phyloP scores from a whole-genome alignment of 2,329 filamentous ascomycete genomes.

The Dactylellina parvicollis region DNA sequence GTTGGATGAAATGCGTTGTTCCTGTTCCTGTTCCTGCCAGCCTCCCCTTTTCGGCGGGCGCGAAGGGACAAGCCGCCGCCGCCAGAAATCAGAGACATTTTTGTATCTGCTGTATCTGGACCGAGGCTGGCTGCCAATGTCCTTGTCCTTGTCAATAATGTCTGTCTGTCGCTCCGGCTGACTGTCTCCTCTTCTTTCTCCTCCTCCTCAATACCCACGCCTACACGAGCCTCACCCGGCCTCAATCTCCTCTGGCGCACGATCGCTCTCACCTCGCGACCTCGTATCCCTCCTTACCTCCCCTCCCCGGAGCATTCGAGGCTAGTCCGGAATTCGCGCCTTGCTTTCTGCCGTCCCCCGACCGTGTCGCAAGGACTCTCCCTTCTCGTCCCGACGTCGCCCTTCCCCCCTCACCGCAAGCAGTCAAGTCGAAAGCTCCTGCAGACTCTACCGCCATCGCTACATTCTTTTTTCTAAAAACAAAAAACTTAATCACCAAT shows the following conservation, averaged over 20 bases:
- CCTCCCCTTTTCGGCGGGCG: conserved; percentile 48
- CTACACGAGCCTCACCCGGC: conserved; percentile 8
- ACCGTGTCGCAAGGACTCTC: conserved; percentile 40
- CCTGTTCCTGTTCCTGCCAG: conserved; percentile 25
- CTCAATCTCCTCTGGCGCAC: conserved; percentile 18
- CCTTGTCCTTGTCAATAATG: conserved; percentile 8
- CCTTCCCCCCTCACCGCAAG: not conserved
- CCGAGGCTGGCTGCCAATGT: conserved; percentile 16
- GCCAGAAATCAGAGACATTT: too few relatives aligned
- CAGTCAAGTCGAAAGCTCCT: too few relatives aligned
- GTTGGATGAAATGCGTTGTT: too few relatives aligned
- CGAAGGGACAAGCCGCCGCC: too few relatives aligned
- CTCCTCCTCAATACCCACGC: not conserved
- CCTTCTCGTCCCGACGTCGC: conserved; percentile 11
- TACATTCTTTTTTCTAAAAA: not conserved
- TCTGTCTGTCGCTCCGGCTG: not conserved
- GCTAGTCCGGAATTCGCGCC: not conserved
- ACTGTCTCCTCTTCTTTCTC: conserved; percentile 14
- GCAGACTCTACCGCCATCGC: too few relatives aligned
- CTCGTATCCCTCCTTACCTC: not conserved
- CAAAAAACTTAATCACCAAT: conserved; percentile 3
- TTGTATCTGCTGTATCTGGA: too few relatives aligned
- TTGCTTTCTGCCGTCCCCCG: conserved; percentile 7
- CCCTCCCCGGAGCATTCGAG: not conserved
- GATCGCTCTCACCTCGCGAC: conserved; percentile 13